Evolutionary conservation across 352 stramenopile genomes (phyloP).

Genomic region (Phytophthora tentaculata): DNA sequence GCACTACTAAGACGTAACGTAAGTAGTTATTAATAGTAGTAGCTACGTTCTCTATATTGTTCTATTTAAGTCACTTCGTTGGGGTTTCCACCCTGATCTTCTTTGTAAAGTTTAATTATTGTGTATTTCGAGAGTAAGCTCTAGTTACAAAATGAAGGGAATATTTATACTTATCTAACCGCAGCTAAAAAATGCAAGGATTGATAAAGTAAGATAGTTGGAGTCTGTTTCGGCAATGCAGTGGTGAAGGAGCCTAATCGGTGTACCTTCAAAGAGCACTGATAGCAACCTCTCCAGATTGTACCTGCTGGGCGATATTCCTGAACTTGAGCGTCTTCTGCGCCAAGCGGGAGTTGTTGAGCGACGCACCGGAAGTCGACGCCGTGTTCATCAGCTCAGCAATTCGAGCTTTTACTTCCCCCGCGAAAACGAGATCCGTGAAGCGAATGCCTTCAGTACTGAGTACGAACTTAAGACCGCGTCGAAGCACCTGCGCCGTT

Average conservation of each 20-base stretch:
- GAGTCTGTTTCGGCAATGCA: background rate
- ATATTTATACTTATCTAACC: no score
- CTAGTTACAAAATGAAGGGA: no score
- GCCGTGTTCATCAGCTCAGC: slow-evolving; percentile 3
- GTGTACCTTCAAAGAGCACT: background rate
- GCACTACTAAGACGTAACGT: background rate
- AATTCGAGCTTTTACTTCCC: slow-evolving; percentile 1
- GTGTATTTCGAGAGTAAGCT: no score
- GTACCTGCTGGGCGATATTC: slow-evolving; percentile 1
- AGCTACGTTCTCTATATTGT: no score
- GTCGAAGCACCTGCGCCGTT: background rate
- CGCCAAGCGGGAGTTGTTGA: slow-evolving; percentile 5
- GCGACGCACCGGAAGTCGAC: background rate
- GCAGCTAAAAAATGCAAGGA: background rate
- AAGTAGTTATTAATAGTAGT: no score
- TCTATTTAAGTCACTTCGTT: no score
- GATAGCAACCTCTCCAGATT: background rate
- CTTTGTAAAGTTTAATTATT: no score
- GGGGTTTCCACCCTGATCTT: no score
- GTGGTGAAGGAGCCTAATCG: background rate
- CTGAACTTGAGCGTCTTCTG: slow-evolving; percentile 11
- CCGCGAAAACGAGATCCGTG: slow-evolving; percentile 1
- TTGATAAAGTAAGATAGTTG: background rate
- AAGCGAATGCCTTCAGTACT: slow-evolving; percentile 4
- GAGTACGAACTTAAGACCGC: slow-evolving; percentile 2